These are phyloP conservation scores for Saccharomycopsis fermentans DNA, from an alignment of 805 yeast genomes.

Conservation along the genomic window DNA sequence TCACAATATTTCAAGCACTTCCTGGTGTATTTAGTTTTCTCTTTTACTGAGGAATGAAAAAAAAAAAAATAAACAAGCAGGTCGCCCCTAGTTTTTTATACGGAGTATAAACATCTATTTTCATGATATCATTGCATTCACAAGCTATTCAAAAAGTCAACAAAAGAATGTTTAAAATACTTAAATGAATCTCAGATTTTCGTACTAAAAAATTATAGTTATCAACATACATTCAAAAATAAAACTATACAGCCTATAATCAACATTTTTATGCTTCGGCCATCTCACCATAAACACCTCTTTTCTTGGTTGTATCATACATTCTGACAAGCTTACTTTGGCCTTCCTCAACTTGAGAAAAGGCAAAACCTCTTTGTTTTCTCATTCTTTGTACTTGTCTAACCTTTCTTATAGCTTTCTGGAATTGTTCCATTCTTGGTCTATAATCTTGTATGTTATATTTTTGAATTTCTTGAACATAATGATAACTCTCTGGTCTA, in stretches of 20 bases:
- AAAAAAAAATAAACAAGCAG: too few relatives aligned
- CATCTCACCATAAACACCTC: conserved; percentile 61
- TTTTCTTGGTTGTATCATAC: conserved; percentile 84
- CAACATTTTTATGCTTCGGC: background rate
- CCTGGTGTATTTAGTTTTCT: too few relatives aligned
- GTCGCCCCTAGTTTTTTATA: too few relatives aligned
- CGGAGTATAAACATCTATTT: too few relatives aligned
- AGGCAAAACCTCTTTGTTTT: conserved; percentile 97
- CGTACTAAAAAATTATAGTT: background rate
- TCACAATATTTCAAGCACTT: background rate
- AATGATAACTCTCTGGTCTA: conserved; percentile 85
- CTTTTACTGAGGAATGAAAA: too few relatives aligned
- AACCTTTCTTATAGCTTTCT: conserved; percentile 91
- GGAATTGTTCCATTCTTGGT: conserved; percentile 96
- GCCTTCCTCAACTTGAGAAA: conserved; percentile 91
- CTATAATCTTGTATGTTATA: conserved; percentile 86
- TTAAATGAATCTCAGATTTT: too few relatives aligned
- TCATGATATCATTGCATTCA: too few relatives aligned
- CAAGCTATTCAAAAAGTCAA: too few relatives aligned
- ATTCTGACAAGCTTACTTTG: conserved; percentile 86
- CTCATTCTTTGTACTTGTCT: conserved; percentile 98
- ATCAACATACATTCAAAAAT: background rate
- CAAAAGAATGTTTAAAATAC: too few relatives aligned
- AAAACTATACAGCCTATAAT: background rate
- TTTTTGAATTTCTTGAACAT: conserved; percentile 94